Percentiles rank a stretch among this genome's conserved stretches.
These are phyloP conservation scores for Neocucurbitaria cava DNA, from an alignment of 2,329 filamentous ascomycete genomes.

Conservation along the genomic window DNA sequence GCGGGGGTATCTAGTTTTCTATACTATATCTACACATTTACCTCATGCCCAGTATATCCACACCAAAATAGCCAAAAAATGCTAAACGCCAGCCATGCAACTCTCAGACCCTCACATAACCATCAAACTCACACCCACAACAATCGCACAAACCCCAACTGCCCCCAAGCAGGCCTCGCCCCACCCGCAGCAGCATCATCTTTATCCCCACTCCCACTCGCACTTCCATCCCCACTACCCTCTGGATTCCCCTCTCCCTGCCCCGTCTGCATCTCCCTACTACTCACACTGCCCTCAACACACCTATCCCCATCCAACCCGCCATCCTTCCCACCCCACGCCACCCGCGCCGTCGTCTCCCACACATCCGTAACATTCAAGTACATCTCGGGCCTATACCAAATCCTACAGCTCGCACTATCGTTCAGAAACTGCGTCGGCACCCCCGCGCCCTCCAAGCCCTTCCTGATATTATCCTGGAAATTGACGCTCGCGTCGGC, in stretches of 20 bases:
- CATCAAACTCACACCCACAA: slow-evolving; percentile 7
- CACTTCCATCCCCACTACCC: slow-evolving; percentile 6
- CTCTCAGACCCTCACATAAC: slow-evolving; percentile 2
- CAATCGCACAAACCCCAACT: slow-evolving; percentile 15
- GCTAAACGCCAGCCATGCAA: slow-evolving; percentile 1
- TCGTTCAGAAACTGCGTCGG: slow-evolving; percentile 68
- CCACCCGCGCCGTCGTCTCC: slow-evolving; percentile 48
- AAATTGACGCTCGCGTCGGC: slow-evolving; percentile 45
- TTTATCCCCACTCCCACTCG: slow-evolving; percentile 11
- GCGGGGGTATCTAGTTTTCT: neutral
- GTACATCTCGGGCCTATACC: slow-evolving; percentile 63
- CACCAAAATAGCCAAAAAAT: neutral
- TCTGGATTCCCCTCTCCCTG: slow-evolving; percentile 31
- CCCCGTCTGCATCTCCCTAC: slow-evolving; percentile 33
- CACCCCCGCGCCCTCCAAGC: slow-evolving; percentile 41
- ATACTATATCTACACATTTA: neutral
- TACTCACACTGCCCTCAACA: slow-evolving; percentile 38
- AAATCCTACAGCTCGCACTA: slow-evolving; percentile 67
- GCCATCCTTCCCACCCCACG: slow-evolving; percentile 37
- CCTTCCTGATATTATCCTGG: slow-evolving; percentile 48
- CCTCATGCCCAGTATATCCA: neutral
- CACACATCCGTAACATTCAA: slow-evolving; percentile 61
- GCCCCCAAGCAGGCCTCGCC: slow-evolving; percentile 19
- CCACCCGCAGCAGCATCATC: slow-evolving; percentile 22
- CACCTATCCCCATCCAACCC: slow-evolving; percentile 36